Conservation (phyloP, 225 moss, liverwort and hornwort genomes). For the Ulota crispa region DNA sequence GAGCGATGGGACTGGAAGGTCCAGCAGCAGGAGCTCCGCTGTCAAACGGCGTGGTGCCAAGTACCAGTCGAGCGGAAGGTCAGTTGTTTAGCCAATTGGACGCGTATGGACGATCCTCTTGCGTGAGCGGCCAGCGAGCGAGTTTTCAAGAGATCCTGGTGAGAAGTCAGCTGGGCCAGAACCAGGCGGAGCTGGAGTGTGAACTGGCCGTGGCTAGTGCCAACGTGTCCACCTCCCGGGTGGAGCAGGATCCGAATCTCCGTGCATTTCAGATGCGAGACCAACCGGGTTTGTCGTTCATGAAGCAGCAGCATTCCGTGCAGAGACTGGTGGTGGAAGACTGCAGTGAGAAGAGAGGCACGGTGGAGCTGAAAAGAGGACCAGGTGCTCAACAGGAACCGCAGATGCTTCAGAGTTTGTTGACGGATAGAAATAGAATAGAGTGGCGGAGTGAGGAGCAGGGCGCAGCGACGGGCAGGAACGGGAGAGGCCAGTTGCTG, state of each 20-base stretch:
- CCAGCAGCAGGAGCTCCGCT: slow-evolving; percentile 1
- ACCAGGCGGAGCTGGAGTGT: slow-evolving; percentile 1
- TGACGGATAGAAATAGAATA: slow-evolving; percentile 25
- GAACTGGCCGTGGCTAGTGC: slow-evolving; percentile 11
- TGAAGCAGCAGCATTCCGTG: slow-evolving; percentile 27
- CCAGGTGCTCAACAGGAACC: slow-evolving; percentile 15
- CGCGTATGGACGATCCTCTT: slow-evolving; percentile 23
- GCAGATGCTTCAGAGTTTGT: slow-evolving; percentile 23
- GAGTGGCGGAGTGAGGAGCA: slow-evolving; percentile 34
- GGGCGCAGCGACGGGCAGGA: slow-evolving; percentile 14
- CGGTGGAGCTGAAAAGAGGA: slow-evolving; percentile 21
- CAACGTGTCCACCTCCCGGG: neutral
- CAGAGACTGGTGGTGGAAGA: slow-evolving; percentile 30
- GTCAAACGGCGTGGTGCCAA: neutral
- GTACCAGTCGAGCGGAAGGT: slow-evolving; percentile 16
- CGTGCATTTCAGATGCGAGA: slow-evolving; percentile 24
- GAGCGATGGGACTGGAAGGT: slow-evolving; percentile 36
- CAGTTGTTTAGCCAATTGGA: slow-evolving; percentile 17
- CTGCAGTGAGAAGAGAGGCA: slow-evolving; percentile 17
- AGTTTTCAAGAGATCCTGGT: slow-evolving; percentile 24
- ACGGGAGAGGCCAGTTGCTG: slow-evolving; percentile 16
- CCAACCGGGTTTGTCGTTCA: slow-evolving; percentile 1
- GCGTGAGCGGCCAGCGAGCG: neutral
- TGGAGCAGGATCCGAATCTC: slow-evolving; percentile 22
- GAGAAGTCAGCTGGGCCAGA: slow-evolving; percentile 18